Evolutionary conservation across 768 basidiomycete species (phyloP), one percentile per base, ranked within the genome.

Genomic region (Serendipita sp.): DNA sequence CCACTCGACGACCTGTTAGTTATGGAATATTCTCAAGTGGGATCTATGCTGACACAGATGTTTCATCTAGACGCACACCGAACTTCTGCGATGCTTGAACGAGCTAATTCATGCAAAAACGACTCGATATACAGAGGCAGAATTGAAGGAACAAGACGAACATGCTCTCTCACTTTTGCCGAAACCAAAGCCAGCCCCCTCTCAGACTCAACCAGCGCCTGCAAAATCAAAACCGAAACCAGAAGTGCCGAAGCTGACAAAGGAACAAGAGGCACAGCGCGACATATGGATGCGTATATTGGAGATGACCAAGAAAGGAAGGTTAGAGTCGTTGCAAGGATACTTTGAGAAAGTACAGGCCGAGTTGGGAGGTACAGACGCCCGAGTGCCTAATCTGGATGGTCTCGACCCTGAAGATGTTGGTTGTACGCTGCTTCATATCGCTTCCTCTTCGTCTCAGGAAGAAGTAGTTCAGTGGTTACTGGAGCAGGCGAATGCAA

Each of bases 231-330:
- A 71, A 71, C 66, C 71, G 70, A 62, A 68, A 69, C 45, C 72
- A 76, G 50, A 75, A 72, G 63, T 74, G 75, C 64, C 76, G 75
- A 29, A 76, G 75, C 67, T 78, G 78, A 67, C 74, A 77, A 63
- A 74, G 68, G 92, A 93, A 69, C 91, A 98, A 71, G 87, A 91
- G 70, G 69, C 77, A 0, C 67, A 82, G 5, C 83, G 87, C 4
- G 91, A 94, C 63, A 88, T 88, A 68, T 93, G 92, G 87, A 71
- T 72, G 5, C 80, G 93, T 1, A 75, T 93, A 0, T 76, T 92
- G n/a, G 94, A 96, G 63, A 98, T 98, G 92, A 75, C 90, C 27
- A 75, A 72, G n/a, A 91, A 87, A 72, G 92, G 90, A 27, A 82
- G 90, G 3, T 70, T 93, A 8, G 96, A 97, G 18, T 77, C 92